phyloP scores from a whole-genome alignment of 2,329 filamentous ascomycete genomes.

The Diaporthe batatas region DNA sequence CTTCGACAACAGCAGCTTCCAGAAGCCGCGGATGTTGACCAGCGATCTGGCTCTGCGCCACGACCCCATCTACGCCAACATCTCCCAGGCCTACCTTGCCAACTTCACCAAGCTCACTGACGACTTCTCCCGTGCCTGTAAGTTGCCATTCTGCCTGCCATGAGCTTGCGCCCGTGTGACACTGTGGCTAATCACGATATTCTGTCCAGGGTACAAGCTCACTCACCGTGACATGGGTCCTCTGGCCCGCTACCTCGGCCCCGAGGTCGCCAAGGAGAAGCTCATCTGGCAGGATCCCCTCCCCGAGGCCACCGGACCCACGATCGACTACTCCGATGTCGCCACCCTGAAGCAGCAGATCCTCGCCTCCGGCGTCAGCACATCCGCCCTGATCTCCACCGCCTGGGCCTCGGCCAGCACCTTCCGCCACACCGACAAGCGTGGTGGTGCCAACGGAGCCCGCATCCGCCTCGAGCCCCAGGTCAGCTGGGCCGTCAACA shows the following conservation, averaged over 20 bases:
- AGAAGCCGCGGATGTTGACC: constrained; percentile 78
- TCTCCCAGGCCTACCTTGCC: constrained; percentile 74
- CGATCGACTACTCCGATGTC: constrained; percentile 71
- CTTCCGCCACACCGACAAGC: constrained; percentile 80
- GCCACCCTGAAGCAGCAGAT: constrained; percentile 74
- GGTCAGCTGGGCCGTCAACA: constrained; percentile 78
- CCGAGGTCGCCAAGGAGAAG: constrained; percentile 76
- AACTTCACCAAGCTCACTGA: constrained; percentile 75
- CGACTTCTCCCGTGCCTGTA: constrained; percentile 76
- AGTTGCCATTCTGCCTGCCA: background rate
- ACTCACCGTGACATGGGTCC: constrained; percentile 82
- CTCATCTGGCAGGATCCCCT: constrained; percentile 79
- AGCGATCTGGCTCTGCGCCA: constrained; percentile 77
- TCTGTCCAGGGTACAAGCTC: constrained; percentile 71
- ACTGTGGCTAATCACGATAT: background rate
- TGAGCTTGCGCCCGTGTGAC: too few relatives aligned
- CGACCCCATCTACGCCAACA: constrained; percentile 79
- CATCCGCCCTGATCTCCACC: constrained; percentile 71
- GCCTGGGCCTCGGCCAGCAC: constrained; percentile 77
- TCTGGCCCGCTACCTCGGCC: constrained; percentile 75
- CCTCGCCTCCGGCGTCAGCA: constrained; percentile 67
- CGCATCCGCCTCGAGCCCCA: constrained; percentile 79
- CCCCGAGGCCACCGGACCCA: constrained; percentile 65
- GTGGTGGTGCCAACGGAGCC: constrained; percentile 81
- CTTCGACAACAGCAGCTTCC: constrained; percentile 76